Conservation (phyloP, 2,329 filamentous ascomycete genomes). For the Fusarium sublunatum region DNA sequence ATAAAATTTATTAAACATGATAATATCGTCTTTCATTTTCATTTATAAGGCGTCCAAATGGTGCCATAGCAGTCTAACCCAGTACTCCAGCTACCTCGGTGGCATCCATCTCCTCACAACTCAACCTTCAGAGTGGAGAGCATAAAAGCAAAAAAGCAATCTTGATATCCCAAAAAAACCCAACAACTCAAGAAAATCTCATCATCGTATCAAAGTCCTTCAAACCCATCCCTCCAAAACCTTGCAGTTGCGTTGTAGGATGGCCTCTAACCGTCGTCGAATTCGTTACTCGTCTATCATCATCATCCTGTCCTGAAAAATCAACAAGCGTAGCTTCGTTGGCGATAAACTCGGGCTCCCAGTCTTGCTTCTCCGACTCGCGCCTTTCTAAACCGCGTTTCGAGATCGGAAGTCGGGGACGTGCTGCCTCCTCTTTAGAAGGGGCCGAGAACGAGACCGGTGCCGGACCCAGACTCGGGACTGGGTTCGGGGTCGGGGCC, state of each 20-base stretch:
- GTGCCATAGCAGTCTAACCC: too few relatives aligned
- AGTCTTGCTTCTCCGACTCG: conserved; percentile 25
- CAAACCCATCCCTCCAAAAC: too few relatives aligned
- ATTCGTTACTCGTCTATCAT: neutral
- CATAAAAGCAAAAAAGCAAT: too few relatives aligned
- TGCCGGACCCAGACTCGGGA: neutral
- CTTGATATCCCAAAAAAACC: too few relatives aligned
- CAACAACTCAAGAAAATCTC: neutral
- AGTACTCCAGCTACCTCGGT: too few relatives aligned
- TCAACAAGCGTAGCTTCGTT: conserved; percentile 39
- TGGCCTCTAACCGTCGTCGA: neutral
- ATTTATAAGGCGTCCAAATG: too few relatives aligned
- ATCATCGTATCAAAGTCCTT: neutral
- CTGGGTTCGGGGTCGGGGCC: too few relatives aligned
- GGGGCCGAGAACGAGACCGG: conserved; percentile 1
- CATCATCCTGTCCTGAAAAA: conserved; percentile 29
- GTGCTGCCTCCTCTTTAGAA: conserved; percentile 11
- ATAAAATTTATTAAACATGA: too few relatives aligned
- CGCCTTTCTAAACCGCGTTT: conserved; percentile 28
- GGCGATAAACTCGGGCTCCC: conserved; percentile 33
- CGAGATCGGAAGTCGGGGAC: conserved; percentile 20
- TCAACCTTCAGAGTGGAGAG: too few relatives aligned
- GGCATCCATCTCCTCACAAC: too few relatives aligned
- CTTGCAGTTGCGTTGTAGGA: too few relatives aligned
- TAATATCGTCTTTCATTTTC: too few relatives aligned